phyloP scores from a whole-genome alignment of 371 early-diverging fungal species.

The Blakeslea trispora region DNA sequence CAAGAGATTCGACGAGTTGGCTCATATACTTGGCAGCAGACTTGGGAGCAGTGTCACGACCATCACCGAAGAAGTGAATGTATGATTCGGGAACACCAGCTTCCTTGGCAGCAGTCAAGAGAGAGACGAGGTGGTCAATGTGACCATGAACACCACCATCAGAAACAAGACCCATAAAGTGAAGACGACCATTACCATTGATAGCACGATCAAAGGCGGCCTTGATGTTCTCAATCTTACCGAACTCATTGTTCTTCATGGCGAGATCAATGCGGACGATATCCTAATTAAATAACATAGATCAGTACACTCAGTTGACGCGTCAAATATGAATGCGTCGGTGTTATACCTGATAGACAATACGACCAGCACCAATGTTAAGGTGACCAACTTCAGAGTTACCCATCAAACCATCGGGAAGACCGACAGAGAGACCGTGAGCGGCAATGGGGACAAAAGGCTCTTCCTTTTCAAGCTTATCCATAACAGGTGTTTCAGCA shows the following conservation, averaged over 20 bases:
- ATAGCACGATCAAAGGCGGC: conserved; percentile 87
- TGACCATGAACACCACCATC: conserved; percentile 99
- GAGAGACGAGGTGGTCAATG: conserved; percentile 88
- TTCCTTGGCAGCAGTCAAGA: conserved; percentile 85
- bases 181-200: conserved; percentile 85
- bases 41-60: conserved; percentile 97
- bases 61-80: conserved; percentile 99
- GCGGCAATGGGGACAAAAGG: conserved; percentile 85
- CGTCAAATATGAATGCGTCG: not conserved
- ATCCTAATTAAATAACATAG: conserved; percentile 60
- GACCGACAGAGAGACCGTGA: conserved; percentile 97
- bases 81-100: conserved; percentile 85
- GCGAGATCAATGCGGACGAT: conserved; percentile 96
- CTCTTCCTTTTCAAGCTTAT: conserved; percentile 71
- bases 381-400: conserved; percentile 99
- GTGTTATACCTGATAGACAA: conserved; percentile 90
- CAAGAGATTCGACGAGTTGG: conserved; percentile 69
- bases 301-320: conserved; percentile 1
- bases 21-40: conserved; percentile 77
- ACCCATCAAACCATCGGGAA: conserved; percentile 98
- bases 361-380: conserved; percentile 99
- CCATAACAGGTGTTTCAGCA: conserved; percentile 96
- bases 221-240: conserved; percentile 73
- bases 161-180: conserved; percentile 97
- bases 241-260: conserved; percentile 81